phyloP scores from a whole-genome alignment of 306 rosid species.

The Abrus precatorius region DNA sequence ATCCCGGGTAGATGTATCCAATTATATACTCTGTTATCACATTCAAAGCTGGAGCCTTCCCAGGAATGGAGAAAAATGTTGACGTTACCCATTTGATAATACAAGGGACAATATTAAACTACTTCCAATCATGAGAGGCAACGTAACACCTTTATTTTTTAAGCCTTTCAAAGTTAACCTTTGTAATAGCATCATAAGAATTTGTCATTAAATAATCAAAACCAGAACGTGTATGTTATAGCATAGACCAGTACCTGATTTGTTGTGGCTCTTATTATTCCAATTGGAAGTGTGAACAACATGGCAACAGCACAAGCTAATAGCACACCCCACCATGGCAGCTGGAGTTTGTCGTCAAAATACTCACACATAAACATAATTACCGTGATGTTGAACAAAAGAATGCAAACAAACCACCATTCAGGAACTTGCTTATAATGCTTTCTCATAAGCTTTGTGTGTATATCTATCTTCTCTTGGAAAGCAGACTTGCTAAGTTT shows the following conservation, averaged over 20 bases:
- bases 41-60: constrained; percentile 70
- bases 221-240: constrained; percentile 38
- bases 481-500: constrained; percentile 77
- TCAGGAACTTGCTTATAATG: constrained; percentile 74
- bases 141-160: not conserved
- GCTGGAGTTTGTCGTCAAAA: constrained; percentile 69
- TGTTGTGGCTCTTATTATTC: constrained; percentile 79
- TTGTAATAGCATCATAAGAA: not conserved
- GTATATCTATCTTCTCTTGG: constrained; percentile 76
- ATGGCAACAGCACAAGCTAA: constrained; percentile 75
- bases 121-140: not conserved
- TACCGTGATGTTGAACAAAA: constrained; percentile 62
- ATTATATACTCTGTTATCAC: constrained; percentile 80
- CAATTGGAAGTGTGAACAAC: constrained; percentile 81
- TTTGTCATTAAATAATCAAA: constrained; percentile 39
- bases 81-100: not conserved
- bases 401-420: constrained; percentile 84
- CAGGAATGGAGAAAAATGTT: constrained; percentile 5
- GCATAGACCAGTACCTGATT: constrained; percentile 65
- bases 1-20: constrained; percentile 84
- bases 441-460: constrained; percentile 82
- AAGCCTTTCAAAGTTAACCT: not conserved
- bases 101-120: not conserved
- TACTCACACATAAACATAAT: constrained; percentile 68
- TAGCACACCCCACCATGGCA: constrained; percentile 91